Base-by-base conservation (phyloP, 805 yeast genomes). In the Lipomyces kockii region DNA sequence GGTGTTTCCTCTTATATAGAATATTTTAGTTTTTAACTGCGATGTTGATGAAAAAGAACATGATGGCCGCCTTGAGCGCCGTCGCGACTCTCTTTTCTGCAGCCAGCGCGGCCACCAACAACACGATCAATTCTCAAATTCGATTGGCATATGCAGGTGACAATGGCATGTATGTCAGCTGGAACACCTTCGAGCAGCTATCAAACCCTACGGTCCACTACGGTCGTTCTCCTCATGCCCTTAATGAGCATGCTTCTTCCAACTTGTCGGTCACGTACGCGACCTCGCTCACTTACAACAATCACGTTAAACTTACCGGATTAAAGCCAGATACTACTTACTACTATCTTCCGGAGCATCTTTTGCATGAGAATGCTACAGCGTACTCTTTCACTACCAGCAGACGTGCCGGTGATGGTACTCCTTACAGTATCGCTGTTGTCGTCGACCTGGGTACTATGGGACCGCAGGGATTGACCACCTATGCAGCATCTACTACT, bases 321-420 rank as follows among this genome's bases (percentile, higher is more conserved):
- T 68, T 76, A 60, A 54, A 65, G 61, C 75, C 77, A 20, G 65
- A 67, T 46, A 76, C 77, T 22, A 71, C 67, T 7, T 76, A 76
- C 67, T 76, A 75, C 70, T 76, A 75, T 68, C 59, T 55, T 35
- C 76, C 75, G n/a, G 63, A 72, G 25, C 52, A 70, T 53, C 56
- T 65, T 56, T 67, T 67, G 58, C 63, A 67, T 61, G 56, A 62
- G 57, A 55, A 63, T 58, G 51, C 54, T 51, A 51, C 67, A 3
- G 56, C 71, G 12, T 64, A 64, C 49, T 56, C 66, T 12, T 70
- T 71, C 63, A 70, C 70, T 7, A 71, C 74, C 32, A 60, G 72
- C 14, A 61, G 69, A 34, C 59, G 58, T 4, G 62, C 63, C 20
- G 74, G 74, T 22, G 73, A 70, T 59, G 37, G 55, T 27, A 65